phyloP scores from a whole-genome alignment of 495 filamentous ascomycete species.

The Penicillium antarcticum region DNA sequence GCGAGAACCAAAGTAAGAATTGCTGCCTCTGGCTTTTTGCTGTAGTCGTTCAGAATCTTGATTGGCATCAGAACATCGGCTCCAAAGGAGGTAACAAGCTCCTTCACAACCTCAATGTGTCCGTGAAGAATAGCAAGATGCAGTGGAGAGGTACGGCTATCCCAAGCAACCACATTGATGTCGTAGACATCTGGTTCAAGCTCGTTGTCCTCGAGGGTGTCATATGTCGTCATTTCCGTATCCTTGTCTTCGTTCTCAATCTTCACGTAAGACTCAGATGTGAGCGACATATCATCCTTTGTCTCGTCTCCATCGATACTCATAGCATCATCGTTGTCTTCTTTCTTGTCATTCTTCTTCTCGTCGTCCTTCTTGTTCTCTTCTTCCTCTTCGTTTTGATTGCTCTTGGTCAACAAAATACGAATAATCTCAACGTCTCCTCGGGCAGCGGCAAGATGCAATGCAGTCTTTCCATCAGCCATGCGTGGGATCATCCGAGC shows the following conservation, averaged over 20 bases:
- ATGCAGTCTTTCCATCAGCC: constrained; percentile 72
- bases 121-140: constrained; percentile 75
- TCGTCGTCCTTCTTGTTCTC: constrained; percentile 52
- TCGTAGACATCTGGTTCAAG: constrained; percentile 75
- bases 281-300: constrained; percentile 34
- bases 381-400: constrained; percentile 65
- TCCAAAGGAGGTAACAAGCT: constrained; percentile 68
- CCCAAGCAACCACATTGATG: constrained; percentile 72
- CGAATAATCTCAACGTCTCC: constrained; percentile 66
- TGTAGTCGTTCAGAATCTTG: constrained; percentile 50
- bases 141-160: constrained; percentile 63
- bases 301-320: constrained; percentile 20
- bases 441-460: constrained; percentile 71
- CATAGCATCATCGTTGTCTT: constrained; percentile 6
- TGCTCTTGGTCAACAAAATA: constrained; percentile 66
- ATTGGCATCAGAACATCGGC: constrained; percentile 70
- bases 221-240: constrained; percentile 24
- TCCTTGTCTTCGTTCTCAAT: constrained; percentile 42
- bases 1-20: constrained; percentile 64
- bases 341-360: constrained; percentile 30
- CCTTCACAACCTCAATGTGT: constrained; percentile 61
- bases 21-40: constrained; percentile 47
- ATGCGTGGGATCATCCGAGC: constrained; percentile 69
- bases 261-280: constrained; percentile 67
- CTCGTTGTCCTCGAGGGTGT: constrained; percentile 49